Evolutionary conservation across 2,329 filamentous ascomycete genomes (phyloP), one percentile per base, ranked within the genome.

Genomic region (Cercospora citrullina): DNA sequence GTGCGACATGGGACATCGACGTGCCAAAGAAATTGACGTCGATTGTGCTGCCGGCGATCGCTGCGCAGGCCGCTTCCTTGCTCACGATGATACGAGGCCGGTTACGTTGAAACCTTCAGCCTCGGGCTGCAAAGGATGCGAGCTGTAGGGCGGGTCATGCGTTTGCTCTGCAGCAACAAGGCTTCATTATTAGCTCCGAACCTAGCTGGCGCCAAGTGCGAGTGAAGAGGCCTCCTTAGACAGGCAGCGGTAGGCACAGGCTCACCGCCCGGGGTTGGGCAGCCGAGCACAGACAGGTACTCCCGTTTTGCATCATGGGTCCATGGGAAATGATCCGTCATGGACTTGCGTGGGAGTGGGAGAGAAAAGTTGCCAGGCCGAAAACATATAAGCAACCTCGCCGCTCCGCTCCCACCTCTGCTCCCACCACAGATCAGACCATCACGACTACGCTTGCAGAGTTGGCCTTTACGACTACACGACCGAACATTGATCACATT

Each of bases 221-320:
- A 57, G 63, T 59, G 59, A 21, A 39, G 9, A 36, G 31, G 36
- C 36, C 36, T 42, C 36, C 36, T 42, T n/a, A 42, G n/a, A 5
- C 36, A 42, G 36, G 36, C 36, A 42, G 33, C 3, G 31, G 31
- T 18, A 28, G 62, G 33, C 63, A 57, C 31, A 39, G 33, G 45
- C 45, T 14, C 39, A 53, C 64, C 65, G 64, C 69, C 63, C 68
- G 68, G 69, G 67, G 57, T 36, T 67, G 69, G 63, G 59, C 67
- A 55, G n/a, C 48, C 48, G 61, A 21, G 45, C 61, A 31, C 60
- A 63, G 60, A 16, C 60, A 63, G 60, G 42, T 21, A 36, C 71
- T 65, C 64, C 65, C 65, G 71, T 71, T 68, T 72, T 74, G 71
- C 72, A 71, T 74, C 71, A 39, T 39, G 69, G 69, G 69, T 69